Conservation (phyloP, 495 filamentous ascomycete genomes). For the Talaromyces stipitatus region DNA sequence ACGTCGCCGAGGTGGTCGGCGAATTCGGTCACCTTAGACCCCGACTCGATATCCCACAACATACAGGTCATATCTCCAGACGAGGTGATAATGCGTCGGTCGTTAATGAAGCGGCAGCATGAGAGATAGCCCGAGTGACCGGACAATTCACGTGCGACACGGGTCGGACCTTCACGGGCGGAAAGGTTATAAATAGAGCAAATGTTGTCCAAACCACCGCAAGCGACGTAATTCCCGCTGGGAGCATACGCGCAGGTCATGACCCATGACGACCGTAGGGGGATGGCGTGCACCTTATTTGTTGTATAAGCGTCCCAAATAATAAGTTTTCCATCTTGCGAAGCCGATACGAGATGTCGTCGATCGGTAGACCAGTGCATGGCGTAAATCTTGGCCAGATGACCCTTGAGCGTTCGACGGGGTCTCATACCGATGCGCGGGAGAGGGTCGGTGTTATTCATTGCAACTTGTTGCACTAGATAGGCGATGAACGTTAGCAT, state of each 20-base stretch:
- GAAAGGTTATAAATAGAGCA: conserved; percentile 99
- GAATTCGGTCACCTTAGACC: conserved; percentile 95
- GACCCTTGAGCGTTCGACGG: conserved; percentile 89
- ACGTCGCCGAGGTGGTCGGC: conserved; percentile 98
- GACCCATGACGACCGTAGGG: conserved; percentile 97
- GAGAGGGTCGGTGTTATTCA: conserved; percentile 78
- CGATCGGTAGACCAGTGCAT: conserved; percentile 99
- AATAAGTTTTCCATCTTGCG: conserved; percentile 98
- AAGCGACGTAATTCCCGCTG: conserved; percentile 96
- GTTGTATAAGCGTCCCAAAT: conserved; percentile 99
- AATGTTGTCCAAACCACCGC: conserved; percentile 97
- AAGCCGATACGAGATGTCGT: conserved; percentile 94
- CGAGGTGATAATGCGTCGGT: conserved; percentile 93
- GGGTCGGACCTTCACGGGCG: conserved; percentile 89
- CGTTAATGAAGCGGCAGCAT: conserved; percentile 98
- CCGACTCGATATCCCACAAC: conserved; percentile 98
- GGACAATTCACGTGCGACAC: conserved; percentile 91
- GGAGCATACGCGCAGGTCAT: conserved; percentile 99
- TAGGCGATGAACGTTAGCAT: conserved; percentile 1
- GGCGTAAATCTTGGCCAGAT: conserved; percentile 97
- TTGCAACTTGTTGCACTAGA: conserved; percentile 83
- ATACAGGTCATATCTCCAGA: conserved; percentile 99
- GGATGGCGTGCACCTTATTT: conserved; percentile 98
- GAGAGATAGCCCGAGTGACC: conserved; percentile 96
- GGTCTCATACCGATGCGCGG: conserved; percentile 94